These are phyloP conservation scores for Teratosphaeriaceae sp. DNA, from an alignment of 2,329 filamentous ascomycete species.

Conservation along the genomic window DNA sequence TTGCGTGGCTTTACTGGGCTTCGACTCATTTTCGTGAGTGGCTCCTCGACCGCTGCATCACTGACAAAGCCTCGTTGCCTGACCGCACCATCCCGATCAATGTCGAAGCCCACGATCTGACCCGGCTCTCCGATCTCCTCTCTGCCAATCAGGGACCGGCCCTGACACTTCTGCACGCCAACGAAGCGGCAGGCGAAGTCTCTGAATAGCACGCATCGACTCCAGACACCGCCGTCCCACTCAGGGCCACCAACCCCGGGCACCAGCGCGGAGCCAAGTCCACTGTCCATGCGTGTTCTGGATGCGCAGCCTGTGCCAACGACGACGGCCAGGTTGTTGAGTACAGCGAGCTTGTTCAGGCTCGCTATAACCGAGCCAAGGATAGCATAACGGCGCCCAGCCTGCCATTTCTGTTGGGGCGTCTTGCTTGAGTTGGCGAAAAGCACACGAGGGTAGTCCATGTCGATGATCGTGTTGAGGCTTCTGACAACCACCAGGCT, in stretches of 20 bases:
- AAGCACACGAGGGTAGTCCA: constrained; percentile 59
- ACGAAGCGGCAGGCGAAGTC: constrained; percentile 52
- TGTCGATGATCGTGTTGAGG: constrained; percentile 67
- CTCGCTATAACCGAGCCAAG: constrained; percentile 57
- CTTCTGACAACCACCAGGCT: constrained; percentile 71
- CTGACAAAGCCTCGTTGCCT: constrained; percentile 5
- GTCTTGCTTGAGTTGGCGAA: constrained; percentile 31
- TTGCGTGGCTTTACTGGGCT: constrained; percentile 39
- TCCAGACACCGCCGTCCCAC: constrained; percentile 75
- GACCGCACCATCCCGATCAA: constrained; percentile 38
- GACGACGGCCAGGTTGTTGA: constrained; percentile 65
- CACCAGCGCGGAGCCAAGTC: constrained; percentile 58
- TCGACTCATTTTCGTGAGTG: neutral
- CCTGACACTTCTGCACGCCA: constrained; percentile 39
- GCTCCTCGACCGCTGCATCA: constrained; percentile 6
- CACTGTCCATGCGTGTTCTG: constrained; percentile 55
- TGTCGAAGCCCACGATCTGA: constrained; percentile 44
- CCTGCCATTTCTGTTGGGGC: constrained; percentile 43
- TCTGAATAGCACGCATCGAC: constrained; percentile 68
- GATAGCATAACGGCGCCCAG: constrained; percentile 50
- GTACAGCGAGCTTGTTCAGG: constrained; percentile 65
- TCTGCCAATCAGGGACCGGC: constrained; percentile 27
- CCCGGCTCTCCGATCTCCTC: constrained; percentile 35
- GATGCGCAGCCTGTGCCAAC: constrained; percentile 75
- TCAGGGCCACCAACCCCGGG: constrained; percentile 67